phyloP scores from a whole-genome alignment of 495 filamentous ascomycete genomes.

The Aspergillus steynii region DNA sequence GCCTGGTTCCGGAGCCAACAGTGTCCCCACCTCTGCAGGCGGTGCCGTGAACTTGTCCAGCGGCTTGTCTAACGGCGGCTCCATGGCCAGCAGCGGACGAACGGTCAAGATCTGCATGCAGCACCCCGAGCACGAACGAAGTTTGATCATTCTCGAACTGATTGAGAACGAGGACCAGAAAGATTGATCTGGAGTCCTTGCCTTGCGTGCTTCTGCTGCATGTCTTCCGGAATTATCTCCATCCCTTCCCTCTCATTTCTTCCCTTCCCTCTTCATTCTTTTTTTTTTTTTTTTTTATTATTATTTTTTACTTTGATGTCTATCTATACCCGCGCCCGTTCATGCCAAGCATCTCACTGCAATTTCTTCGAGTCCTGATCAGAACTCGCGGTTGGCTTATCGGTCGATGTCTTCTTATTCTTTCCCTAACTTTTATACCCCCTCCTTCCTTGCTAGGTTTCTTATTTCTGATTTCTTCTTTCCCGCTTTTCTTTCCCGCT shows the following conservation, averaged over 20 bases:
- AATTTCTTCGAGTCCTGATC: background rate
- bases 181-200: slow-evolving; percentile 46
- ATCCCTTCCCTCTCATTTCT: background rate
- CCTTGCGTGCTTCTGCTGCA: background rate
- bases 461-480: background rate
- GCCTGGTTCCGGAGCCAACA: slow-evolving; percentile 35
- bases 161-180: slow-evolving; percentile 91
- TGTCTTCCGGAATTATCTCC: background rate
- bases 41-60: slow-evolving; percentile 28
- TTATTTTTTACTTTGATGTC: too few species aligned
- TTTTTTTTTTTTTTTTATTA: too few species aligned
- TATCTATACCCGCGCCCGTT: background rate
- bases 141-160: slow-evolving; percentile 88
- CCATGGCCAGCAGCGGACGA: slow-evolving; percentile 31
- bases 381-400: background rate
- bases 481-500: background rate
- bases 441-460: background rate
- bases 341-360: too few species aligned
- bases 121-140: slow-evolving; percentile 79
- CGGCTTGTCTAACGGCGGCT: slow-evolving; percentile 34
- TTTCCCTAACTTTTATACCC: slow-evolving; percentile 1
- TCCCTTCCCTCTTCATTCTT: background rate
- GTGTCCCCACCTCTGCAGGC: slow-evolving; percentile 28
- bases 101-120: slow-evolving; percentile 95
- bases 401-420: background rate